These are phyloP conservation scores for Dothistroma pini DNA, from an alignment of 2,329 filamentous ascomycete species.

Conservation along the genomic window DNA sequence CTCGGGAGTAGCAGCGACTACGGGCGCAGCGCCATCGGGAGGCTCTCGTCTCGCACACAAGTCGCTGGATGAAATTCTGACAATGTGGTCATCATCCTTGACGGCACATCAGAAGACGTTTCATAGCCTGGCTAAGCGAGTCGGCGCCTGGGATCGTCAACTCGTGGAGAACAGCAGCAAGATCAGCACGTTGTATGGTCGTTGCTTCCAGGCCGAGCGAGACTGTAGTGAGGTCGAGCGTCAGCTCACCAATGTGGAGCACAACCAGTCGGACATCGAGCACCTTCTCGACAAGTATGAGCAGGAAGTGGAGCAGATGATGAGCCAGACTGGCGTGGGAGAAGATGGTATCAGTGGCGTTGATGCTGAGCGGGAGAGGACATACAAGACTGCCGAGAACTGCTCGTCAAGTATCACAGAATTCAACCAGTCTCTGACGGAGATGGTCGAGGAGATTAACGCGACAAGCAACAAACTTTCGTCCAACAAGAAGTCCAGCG, in stretches of 20 bases:
- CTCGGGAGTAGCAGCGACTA: constrained; percentile 45
- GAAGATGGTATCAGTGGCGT: constrained; percentile 64
- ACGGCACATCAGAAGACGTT: constrained; percentile 97
- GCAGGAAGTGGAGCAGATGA: constrained; percentile 83
- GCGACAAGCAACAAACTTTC: constrained; percentile 79
- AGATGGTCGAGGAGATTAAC: constrained; percentile 99
- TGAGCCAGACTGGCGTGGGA: constrained; percentile 64
- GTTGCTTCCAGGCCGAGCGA: constrained; percentile 89
- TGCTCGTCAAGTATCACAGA: constrained; percentile 86
- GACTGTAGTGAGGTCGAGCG: constrained; percentile 92
- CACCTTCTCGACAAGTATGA: constrained; percentile 89
- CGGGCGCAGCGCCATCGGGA: constrained; percentile 71
- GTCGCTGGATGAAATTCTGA: constrained; percentile 99
- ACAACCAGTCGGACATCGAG: constrained; percentile 86
- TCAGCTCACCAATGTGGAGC: constrained; percentile 83
- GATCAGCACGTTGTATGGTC: constrained; percentile 87
- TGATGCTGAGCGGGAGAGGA: constrained; percentile 92
- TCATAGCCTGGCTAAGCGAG: constrained; percentile 80
- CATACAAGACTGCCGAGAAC: constrained; percentile 91
- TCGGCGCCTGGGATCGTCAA: constrained; percentile 86
- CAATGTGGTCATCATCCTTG: constrained; percentile 90
- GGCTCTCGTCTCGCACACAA: constrained; percentile 94
- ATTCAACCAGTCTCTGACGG: constrained; percentile 85
- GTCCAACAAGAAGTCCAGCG: constrained; percentile 73
- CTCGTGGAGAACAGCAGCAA: constrained; percentile 93